phyloP scores from a whole-genome alignment of 1,139 yeast genomes.

The Yamadazyma spencermartinsiae region DNA sequence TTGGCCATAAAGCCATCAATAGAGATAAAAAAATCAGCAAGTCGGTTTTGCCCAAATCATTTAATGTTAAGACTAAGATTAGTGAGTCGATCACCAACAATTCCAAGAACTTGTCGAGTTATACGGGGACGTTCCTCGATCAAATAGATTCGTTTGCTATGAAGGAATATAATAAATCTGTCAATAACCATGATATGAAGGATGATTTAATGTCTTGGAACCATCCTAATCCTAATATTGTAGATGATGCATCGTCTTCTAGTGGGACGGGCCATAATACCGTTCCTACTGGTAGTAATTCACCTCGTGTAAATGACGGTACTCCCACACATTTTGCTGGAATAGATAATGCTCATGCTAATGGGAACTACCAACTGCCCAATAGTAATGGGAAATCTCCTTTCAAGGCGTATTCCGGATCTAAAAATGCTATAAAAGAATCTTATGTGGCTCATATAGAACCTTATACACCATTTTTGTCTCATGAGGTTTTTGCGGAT shows the following conservation, averaged over 20 bases:
- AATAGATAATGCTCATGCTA: conserved; percentile 1
- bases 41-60: neutral
- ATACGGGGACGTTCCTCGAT: conserved; percentile 19
- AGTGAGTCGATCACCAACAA: conserved; percentile 9
- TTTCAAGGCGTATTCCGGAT: neutral
- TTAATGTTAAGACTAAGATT: conserved; percentile 3
- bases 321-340: conserved; percentile 1
- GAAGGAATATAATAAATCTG: conserved; percentile 13
- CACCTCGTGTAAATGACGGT: neutral
- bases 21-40: conserved; percentile 4
- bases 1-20: conserved; percentile 19
- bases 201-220: neutral
- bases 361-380: neutral
- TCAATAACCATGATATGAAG: conserved; percentile 2
- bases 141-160: conserved; percentile 15
- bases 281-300: neutral
- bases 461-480: conserved; percentile 22
- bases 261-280: neutral
- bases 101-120: conserved; percentile 13
- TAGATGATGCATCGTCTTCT: neutral
- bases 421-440: conserved; percentile 8
- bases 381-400: neutral
- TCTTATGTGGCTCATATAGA: conserved; percentile 18
- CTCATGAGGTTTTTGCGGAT: conserved; percentile 13
- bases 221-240: neutral